Base-by-base conservation (phyloP, 1,284 basidiomycete genomes). In the Mycosarcoma maydis region DNA sequence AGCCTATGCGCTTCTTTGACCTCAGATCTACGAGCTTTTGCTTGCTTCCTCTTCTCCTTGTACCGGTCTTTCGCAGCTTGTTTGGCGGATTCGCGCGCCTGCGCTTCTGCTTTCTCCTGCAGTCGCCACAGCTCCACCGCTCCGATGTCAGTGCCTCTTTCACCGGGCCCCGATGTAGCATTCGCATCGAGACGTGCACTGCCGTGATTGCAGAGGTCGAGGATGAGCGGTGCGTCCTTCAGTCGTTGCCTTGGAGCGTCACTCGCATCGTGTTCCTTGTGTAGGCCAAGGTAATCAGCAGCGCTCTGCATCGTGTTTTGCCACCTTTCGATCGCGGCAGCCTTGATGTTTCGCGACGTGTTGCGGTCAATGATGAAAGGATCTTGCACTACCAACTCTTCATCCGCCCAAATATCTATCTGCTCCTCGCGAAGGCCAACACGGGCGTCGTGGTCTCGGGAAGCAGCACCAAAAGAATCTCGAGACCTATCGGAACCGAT, bases 361-460 rank as follows among this genome's bases (percentile, higher is more conserved):
- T 83, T 83, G 33, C 82, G 75, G 38, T 79, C 76, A 22, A 77
- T 52, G 49, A 81, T 78, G 65, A 83, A 83, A 8, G 82, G 82
- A 48, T 83, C 82, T 47, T 82, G 82, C 2, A 81, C 76, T 27
- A 83, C 73, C 38, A 83, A 38, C 27, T 68, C 60, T 24, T 76
- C 68, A 9, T 66, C 57, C 3, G 34, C 53, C 81, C 81, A 83
- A 3, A 64, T 50, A 14, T 62, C 62, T 0, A 73, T 71, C 36
- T 76, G 72, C 16, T 74, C 82, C 8, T 54, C 49, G 26, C 40
- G 46, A 30, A 60, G n/a, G 16, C 52, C 47, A 16, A 37, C 40
- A 4, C 46, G 42, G 13, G 49, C 40, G 3, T 42, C 46, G 19
- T 32, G 46, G 32, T 61, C 51, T 23, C 46, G 38, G 9, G 51